phyloP scores from a whole-genome alignment of 73 alveolate species.

The Paraurostyla sp. region DNA sequence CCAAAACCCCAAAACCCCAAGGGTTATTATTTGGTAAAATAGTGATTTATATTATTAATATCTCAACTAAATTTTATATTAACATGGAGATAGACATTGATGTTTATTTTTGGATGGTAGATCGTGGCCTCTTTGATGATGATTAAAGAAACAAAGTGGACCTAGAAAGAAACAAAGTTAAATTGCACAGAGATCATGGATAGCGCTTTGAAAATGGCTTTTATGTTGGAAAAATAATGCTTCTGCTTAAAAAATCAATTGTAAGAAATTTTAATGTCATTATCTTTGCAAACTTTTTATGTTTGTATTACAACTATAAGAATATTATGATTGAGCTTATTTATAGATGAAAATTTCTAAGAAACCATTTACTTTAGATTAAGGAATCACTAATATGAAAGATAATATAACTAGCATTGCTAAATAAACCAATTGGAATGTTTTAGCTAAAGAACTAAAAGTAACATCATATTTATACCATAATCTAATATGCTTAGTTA shows the following conservation, averaged over 20 bases:
- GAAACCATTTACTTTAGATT: conserved; percentile 73
- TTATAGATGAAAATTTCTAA: conserved; percentile 51
- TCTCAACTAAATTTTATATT: background rate
- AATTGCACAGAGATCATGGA: conserved; percentile 58
- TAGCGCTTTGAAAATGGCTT: conserved; percentile 62
- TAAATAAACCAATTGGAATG: conserved; percentile 87
- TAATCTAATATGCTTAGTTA: no score
- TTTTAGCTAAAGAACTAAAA: conserved; percentile 74
- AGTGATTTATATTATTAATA: no score
- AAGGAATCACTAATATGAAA: conserved; percentile 64
- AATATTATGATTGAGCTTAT: background rate
- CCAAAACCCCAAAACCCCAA: no score
- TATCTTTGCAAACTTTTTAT: no score
- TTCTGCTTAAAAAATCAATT: conserved; percentile 66
- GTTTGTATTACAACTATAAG: no score
- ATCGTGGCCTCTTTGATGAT: conserved; percentile 72
- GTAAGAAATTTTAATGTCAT: conserved; percentile 12
- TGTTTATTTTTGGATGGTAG: conserved; percentile 75
- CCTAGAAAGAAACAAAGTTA: conserved; percentile 57
- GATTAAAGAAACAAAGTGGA: conserved; percentile 73
- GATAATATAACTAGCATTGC: conserved; percentile 72
- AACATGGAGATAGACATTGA: conserved; percentile 78
- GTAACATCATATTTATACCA: background rate
- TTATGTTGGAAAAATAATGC: conserved; percentile 63
- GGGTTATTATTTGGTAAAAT: no score